Evolutionary conservation across 352 stramenopile species (phyloP), one percentile per base, ranked within the genome.

Genomic region (Pythium chondricola): DNA sequence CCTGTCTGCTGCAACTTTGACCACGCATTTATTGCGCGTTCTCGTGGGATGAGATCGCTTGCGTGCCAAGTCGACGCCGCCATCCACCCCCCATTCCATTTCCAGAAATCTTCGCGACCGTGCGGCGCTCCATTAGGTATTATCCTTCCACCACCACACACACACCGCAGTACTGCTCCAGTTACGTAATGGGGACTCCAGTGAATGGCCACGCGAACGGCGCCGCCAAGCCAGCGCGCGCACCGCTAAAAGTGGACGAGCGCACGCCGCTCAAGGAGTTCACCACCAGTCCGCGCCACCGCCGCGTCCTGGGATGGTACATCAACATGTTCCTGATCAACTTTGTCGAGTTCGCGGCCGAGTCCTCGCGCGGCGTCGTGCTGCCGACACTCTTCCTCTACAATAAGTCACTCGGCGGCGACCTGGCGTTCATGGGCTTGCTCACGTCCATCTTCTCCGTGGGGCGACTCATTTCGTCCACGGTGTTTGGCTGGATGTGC

Each of bases 331-430:
- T 63, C 32, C 67, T 92, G 26, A 69, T 92, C 71, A 89, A 92
- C 68, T 85, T 92, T 54, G 73, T 92, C 52, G 80, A 92, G 52
- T 89, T 92, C 53, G 53, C 80, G 18, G 80, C 77, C 27, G 80
- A 92, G 48, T 87, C 75, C 2, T 88, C 80, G 22, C 73, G 80
- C 17, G 80, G 80, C 40, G 63, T 92, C 24, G 78, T 89, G 57
- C 62, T 92, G 52, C 67, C 80, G 39, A 89, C 80, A 40, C 74
- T 92, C 29, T 92, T 87, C 56, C 75, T 92, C 16, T 92, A 92
- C 64, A 85, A 62, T 61, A 85, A 86, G 56, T 92, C 77, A 17
- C 67, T 92, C 20, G 80, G 80, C 37, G 80, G 80, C 21, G 59
- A 83, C 18, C 43, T 92, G 24, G 78, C 73, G 50, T 87, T 84